Conservation (phyloP, 2,329 filamentous ascomycete species). For the Alternaria hordeiaustralica region DNA sequence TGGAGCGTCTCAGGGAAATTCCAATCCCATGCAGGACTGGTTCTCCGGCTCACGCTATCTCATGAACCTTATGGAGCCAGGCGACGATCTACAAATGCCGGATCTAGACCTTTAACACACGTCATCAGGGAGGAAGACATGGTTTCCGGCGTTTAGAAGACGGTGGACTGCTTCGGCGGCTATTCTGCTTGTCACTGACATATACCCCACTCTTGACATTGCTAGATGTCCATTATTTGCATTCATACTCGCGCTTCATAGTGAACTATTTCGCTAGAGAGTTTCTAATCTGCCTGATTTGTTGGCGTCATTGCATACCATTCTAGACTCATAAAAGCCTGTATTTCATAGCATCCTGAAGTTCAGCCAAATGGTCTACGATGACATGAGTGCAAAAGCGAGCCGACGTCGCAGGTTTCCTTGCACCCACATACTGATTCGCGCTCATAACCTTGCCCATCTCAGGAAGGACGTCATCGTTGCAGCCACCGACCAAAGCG, state of each 20-base stretch:
- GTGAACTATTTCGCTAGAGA: neutral
- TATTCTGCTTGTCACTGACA: neutral
- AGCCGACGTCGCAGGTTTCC: neutral
- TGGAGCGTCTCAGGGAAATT: constrained; percentile 18
- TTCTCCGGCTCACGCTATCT: constrained; percentile 70
- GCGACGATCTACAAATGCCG: constrained; percentile 57
- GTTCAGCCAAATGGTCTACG: neutral
- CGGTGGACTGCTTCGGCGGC: neutral
- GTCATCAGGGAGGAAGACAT: neutral
- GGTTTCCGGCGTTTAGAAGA: neutral
- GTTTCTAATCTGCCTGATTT: neutral
- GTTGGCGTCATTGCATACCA: neutral
- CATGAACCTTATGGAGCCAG: constrained; percentile 65
- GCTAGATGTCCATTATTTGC: neutral
- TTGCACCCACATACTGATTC: neutral
- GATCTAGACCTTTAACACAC: constrained; percentile 24
- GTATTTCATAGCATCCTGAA: neutral
- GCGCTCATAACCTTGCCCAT: neutral
- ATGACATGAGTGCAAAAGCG: neutral
- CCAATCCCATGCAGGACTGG: constrained; percentile 66
- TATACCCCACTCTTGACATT: neutral
- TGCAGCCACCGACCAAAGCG: neutral
- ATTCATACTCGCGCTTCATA: neutral
- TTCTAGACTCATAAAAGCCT: neutral
- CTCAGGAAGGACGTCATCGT: neutral